Evolutionary conservation across 352 stramenopile genomes (phyloP), one percentile per base, ranked within the genome.

Genomic region (Globisporangium irregulare): DNA sequence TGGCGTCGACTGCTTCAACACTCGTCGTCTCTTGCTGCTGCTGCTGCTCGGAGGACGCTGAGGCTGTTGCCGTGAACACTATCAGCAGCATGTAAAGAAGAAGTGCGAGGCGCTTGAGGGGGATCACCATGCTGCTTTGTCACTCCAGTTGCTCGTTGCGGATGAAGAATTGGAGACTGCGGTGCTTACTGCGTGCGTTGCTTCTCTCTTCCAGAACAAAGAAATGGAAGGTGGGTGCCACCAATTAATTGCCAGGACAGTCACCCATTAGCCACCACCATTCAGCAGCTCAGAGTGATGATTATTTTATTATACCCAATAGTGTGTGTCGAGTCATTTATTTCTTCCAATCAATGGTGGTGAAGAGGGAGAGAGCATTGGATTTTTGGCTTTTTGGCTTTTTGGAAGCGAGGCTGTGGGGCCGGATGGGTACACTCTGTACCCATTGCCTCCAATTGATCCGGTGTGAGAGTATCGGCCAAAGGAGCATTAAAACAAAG

Each of bases 1-100:
- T 66, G 20, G 77, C 75, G 1, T 78, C 59, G 51, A 82, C 51
- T 10, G 43, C 6, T 51, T 51, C 43, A 51, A 22, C 1, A 7
- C 15, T n/a, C 18, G 68, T 22, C 18, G 66, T 46, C 38, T 69
- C 70, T 2, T 48, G 27, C 24, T 64, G 50, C 41, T 64, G 50
- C 41, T 72, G 27, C 27, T 57, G n/a, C 27, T 59, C 8, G 1
- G 18, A 29, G 24, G n/a, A 56, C 4, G 51, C 51, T n/a, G 24
- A 24, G 9, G 18, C 18, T 20, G 43, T 51, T 7, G 6, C 18
- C 6, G 15, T 51, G 18, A 51, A 7, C 43, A 51, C 43, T 20
- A 51, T 2, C 41, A 50, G 41, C 43, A 51, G 18, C 43, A 51
- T 51, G 18, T 18, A 51, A 18, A 51, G 6, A 51, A 51, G 43